These are phyloP conservation scores for Calocera cornea DNA, from an alignment of 768 basidiomycete species.

Conservation along the genomic window DNA sequence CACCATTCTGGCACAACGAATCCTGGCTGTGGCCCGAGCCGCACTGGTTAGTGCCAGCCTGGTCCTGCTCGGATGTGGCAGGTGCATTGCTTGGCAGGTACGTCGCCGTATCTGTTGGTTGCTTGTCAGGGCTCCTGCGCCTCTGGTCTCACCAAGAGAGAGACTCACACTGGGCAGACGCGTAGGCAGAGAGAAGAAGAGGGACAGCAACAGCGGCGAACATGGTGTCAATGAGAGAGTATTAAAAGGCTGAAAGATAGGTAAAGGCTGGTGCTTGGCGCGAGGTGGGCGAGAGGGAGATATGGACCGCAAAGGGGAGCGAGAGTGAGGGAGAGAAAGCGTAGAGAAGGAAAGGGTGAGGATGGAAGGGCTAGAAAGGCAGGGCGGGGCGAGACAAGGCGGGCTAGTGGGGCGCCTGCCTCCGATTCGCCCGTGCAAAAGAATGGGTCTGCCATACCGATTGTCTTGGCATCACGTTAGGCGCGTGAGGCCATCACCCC, in stretches of 20 bases:
- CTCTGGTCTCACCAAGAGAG: neutral
- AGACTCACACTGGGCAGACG: neutral
- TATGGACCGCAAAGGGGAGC: slow-evolving; percentile 2
- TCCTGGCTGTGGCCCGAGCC: neutral
- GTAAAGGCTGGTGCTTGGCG: neutral
- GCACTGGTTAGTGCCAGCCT: slow-evolving; percentile 7
- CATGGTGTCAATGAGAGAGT: neutral
- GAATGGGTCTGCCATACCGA: neutral
- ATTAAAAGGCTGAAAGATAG: neutral
- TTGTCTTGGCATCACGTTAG: neutral
- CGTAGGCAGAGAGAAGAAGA: neutral
- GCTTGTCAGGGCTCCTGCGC: neutral
- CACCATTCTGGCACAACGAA: neutral
- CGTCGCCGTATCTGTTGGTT: slow-evolving; percentile 9
- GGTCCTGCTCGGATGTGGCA: slow-evolving; percentile 10
- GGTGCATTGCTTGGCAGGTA: slow-evolving; percentile 8
- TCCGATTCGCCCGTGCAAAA: slow-evolving; percentile 1
- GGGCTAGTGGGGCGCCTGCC: neutral
- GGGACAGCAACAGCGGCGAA: neutral
- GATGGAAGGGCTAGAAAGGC: neutral
- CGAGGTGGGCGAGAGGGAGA: neutral
- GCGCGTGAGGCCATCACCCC: neutral
- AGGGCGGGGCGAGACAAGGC: neutral
- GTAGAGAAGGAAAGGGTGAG: neutral
- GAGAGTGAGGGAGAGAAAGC: neutral